Conservation (phyloP, 169 alveolate genomes). For the Toxoplasma gondii region DNA sequence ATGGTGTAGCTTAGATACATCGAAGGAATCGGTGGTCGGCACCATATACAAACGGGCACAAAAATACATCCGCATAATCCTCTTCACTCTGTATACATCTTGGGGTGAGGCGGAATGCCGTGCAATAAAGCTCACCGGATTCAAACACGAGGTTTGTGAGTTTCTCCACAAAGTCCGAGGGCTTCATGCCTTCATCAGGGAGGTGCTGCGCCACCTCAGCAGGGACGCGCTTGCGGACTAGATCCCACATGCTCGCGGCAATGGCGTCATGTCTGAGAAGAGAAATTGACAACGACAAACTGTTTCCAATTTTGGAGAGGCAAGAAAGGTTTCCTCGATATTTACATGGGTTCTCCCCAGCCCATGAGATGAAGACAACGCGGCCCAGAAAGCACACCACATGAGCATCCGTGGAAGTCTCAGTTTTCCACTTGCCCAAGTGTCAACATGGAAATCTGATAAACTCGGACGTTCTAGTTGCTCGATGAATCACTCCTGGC, state of each 20-base stretch:
- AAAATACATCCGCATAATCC: no score
- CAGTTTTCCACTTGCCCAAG: no score
- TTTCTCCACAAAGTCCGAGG: conserved; percentile 42
- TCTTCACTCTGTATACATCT: no score
- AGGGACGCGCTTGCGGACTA: conserved; percentile 59
- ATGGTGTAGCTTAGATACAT: neutral
- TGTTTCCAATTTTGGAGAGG: neutral
- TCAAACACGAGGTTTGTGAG: conserved; percentile 57
- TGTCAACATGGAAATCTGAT: no score
- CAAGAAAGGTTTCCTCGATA: neutral
- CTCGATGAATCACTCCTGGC: no score
- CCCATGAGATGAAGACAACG: no score
- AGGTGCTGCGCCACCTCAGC: conserved; percentile 27
- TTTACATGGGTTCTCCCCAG: neutral
- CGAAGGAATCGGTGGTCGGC: no score
- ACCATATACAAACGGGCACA: no score
- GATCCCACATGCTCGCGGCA: conserved; percentile 63
- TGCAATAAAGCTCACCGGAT: conserved; percentile 45
- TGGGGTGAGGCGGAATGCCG: neutral
- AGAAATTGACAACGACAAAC: neutral
- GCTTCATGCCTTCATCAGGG: conserved; percentile 39
- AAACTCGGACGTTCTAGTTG: no score
- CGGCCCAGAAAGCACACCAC: no score
- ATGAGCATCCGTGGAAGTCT: no score
- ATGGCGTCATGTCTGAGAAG: conserved; percentile 59